Percentiles rank a stretch among this genome's conserved stretches.
Conservation (phyloP, 2,329 filamentous ascomycete species). For the Fusarium nematophilum region DNA sequence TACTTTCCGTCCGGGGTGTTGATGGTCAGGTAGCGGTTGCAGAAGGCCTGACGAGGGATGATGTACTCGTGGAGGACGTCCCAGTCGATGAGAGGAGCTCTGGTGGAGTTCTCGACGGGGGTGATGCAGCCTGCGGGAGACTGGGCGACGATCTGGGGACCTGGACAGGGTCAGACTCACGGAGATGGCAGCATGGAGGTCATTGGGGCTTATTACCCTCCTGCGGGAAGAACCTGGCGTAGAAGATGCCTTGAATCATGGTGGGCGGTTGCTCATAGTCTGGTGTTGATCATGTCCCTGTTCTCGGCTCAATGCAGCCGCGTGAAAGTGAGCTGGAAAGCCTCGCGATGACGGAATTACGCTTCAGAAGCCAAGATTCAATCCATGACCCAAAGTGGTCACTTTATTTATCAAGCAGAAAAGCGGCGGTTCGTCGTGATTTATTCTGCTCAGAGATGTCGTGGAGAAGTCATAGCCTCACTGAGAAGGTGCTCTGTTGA, state of each 20-base stretch:
- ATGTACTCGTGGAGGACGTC: slow-evolving; percentile 90
- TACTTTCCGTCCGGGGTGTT: slow-evolving; percentile 77
- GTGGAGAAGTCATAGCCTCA: slow-evolving; percentile 5
- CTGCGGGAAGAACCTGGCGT: slow-evolving; percentile 74
- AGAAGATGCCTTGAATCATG: slow-evolving; percentile 79
- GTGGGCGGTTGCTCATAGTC: slow-evolving; percentile 22
- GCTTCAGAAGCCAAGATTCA: neutral
- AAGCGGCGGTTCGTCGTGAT: neutral
- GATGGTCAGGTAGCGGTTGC: slow-evolving; percentile 88
- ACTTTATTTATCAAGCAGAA: too few relatives aligned
- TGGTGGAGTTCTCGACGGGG: slow-evolving; percentile 49
- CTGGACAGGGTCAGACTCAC: slow-evolving; percentile 46
- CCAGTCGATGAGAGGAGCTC: slow-evolving; percentile 81
- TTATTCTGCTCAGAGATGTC: neutral
- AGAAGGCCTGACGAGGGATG: slow-evolving; percentile 94
- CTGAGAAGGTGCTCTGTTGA: neutral
- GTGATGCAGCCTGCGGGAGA: slow-evolving; percentile 73
- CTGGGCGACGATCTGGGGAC: slow-evolving; percentile 72
- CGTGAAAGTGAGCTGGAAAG: neutral
- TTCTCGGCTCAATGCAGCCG: neutral
- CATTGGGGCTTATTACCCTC: slow-evolving; percentile 59
- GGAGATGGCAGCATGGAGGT: neutral
- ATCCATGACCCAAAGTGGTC: neutral
- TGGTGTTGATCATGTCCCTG: slow-evolving; percentile 20
- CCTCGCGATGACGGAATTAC: neutral